Conservation (phyloP, 108 stramenopile genomes). For the Poteriospumella lacustris region DNA sequence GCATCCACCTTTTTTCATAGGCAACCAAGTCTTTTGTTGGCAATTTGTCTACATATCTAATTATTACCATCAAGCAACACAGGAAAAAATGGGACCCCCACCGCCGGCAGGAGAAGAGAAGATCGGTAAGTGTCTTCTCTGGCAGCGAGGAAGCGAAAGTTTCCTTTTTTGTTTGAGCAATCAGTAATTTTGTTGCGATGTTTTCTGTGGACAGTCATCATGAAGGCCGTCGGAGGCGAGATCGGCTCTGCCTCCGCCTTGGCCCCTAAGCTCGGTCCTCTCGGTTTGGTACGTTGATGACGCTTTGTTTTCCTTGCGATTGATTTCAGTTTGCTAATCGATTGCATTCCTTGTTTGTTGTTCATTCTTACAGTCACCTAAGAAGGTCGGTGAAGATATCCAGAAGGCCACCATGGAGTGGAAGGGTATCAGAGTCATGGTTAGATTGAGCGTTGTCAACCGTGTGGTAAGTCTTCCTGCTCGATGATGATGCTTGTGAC, state of each 20-base stretch:
- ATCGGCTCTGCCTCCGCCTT: conserved; percentile 92
- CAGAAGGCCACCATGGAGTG: conserved; percentile 99
- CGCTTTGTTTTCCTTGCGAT: neutral
- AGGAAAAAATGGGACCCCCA: conserved; percentile 26
- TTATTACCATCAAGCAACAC: too few species aligned
- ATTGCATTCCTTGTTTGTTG: neutral
- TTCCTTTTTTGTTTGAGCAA: neutral
- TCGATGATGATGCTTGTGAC: neutral
- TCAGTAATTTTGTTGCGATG: neutral
- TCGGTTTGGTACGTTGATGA: conserved; percentile 72
- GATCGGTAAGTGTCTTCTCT: neutral
- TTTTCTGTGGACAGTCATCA: conserved; percentile 61
- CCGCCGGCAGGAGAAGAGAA: conserved; percentile 21
- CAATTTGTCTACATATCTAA: too few species aligned
- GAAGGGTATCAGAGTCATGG: conserved; percentile 98
- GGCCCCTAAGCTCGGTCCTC: conserved; percentile 99
- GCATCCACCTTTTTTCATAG: too few species aligned
- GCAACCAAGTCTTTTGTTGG: too few species aligned
- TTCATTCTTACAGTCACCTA: conserved; percentile 65
- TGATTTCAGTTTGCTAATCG: neutral
- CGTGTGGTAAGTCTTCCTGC: conserved; percentile 56
- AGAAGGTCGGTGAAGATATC: conserved; percentile 99
- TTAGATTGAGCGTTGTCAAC: conserved; percentile 98
- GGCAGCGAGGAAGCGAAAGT: too few species aligned
- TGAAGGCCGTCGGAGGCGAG: conserved; percentile 99